Percentiles rank a stretch among this genome's conserved stretches.
These are phyloP conservation scores for Rutstroemia sp. DNA, from an alignment of 2,329 filamentous ascomycete genomes.

Conservation along the genomic window DNA sequence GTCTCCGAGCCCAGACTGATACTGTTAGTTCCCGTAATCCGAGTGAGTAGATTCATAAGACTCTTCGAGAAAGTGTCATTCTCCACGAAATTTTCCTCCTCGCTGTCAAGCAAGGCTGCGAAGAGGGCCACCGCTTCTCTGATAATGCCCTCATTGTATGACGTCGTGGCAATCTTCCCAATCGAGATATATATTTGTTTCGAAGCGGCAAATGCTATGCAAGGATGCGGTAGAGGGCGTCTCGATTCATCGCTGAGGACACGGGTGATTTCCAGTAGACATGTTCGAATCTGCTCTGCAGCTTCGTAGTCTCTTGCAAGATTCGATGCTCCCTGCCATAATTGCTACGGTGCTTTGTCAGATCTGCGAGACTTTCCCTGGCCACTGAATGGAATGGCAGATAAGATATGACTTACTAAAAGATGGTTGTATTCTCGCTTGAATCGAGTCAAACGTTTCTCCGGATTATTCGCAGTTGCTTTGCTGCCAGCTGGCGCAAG, in stretches of 20 bases:
- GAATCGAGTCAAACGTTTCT: slow-evolving; percentile 57
- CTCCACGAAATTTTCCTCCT: slow-evolving; percentile 91
- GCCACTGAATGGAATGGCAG: neutral
- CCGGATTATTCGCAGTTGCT: slow-evolving; percentile 54
- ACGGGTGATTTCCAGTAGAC: slow-evolving; percentile 54
- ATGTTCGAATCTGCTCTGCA: slow-evolving; percentile 54
- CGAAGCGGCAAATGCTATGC: slow-evolving; percentile 76
- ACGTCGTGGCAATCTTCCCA: slow-evolving; percentile 79
- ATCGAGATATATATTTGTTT: slow-evolving; percentile 87
- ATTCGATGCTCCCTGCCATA: slow-evolving; percentile 56
- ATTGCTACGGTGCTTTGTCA: slow-evolving; percentile 34
- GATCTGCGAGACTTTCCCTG: slow-evolving; percentile 1
- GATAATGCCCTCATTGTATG: slow-evolving; percentile 79
- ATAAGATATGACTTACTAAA: slow-evolving; percentile 38
- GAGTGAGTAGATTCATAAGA: slow-evolving; percentile 76
- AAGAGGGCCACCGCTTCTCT: slow-evolving; percentile 81
- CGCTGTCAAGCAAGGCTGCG: slow-evolving; percentile 87
- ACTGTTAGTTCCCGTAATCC: slow-evolving; percentile 67
- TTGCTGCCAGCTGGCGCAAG: slow-evolving; percentile 48
- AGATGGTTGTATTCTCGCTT: slow-evolving; percentile 59
- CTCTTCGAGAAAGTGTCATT: slow-evolving; percentile 79
- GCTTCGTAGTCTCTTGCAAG: slow-evolving; percentile 52
- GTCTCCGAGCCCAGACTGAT: slow-evolving; percentile 71
- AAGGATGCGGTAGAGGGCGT: slow-evolving; percentile 82
- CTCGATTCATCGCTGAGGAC: slow-evolving; percentile 86